Percentiles rank a stretch among this genome's conserved stretches.
phyloP scores from a whole-genome alignment of 202 grass and related monocot species.

The Digitaria exilis region DNA sequence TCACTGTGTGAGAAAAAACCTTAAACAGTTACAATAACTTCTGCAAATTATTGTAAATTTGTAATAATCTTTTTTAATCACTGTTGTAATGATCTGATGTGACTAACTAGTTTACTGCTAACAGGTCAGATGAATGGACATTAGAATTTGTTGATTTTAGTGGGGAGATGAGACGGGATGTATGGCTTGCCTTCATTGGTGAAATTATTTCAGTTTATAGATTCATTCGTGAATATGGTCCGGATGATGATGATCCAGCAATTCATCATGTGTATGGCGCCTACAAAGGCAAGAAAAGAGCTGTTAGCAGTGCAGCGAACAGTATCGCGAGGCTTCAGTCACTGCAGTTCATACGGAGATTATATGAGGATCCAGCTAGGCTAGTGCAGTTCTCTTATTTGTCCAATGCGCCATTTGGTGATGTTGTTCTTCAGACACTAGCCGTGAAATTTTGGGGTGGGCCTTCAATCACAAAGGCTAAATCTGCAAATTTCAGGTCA shows the following conservation, averaged over 20 bases:
- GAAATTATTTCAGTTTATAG: conserved; percentile 90
- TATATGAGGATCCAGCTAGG: conserved; percentile 84
- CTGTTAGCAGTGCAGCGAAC: conserved; percentile 73
- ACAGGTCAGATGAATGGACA: conserved; percentile 82
- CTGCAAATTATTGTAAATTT: neutral
- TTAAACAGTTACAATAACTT: conserved; percentile 21
- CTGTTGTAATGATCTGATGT: neutral
- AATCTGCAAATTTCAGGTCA: conserved; percentile 45
- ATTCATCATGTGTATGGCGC: conserved; percentile 87
- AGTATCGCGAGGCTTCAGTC: conserved; percentile 89
- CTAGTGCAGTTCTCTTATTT: conserved; percentile 93
- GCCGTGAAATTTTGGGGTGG: conserved; percentile 95
- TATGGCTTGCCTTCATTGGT: conserved; percentile 84
- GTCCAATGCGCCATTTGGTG: conserved; percentile 66
- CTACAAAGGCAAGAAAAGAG: conserved; percentile 77
- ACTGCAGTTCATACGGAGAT: conserved; percentile 84
- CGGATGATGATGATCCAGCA: conserved; percentile 72
- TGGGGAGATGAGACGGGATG: conserved; percentile 87
- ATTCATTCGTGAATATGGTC: conserved; percentile 86
- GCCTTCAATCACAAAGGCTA: conserved; percentile 58
- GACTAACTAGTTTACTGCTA: conserved; percentile 40
- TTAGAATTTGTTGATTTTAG: conserved; percentile 99
- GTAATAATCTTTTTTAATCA: too few species aligned
- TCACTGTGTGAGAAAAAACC: conserved; percentile 19
- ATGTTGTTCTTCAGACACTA: conserved; percentile 87